phyloP scores from a whole-genome alignment of 768 basidiomycete genomes.

The Wakefieldia striispora region DNA sequence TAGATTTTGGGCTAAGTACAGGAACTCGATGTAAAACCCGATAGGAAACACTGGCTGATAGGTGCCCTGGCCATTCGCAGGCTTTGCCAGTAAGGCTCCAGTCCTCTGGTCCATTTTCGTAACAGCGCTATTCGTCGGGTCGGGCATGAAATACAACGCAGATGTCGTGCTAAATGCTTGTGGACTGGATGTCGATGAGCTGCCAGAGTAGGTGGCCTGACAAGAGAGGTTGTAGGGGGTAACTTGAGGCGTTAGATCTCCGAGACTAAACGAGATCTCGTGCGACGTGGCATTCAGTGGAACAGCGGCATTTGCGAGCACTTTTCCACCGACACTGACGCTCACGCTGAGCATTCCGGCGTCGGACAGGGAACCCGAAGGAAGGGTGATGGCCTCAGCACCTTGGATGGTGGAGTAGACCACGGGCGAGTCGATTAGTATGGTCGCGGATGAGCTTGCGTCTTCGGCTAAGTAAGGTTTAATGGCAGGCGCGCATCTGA shows the following conservation, averaged over 20 bases:
- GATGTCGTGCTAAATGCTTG: constrained; percentile 45
- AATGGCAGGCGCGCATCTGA: constrained; percentile 58
- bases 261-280: constrained; percentile 47
- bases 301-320: constrained; percentile 43
- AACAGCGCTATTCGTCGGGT: constrained; percentile 45
- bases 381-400: constrained; percentile 42
- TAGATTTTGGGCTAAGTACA: constrained; percentile 18
- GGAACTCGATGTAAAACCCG: constrained; percentile 46
- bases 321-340: constrained; percentile 43
- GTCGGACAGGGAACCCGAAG: constrained; percentile 24
- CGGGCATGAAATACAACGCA: constrained; percentile 47
- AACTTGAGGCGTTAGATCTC: constrained; percentile 40
- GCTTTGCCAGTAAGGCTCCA: constrained; percentile 50
- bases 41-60: constrained; percentile 50
- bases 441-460: constrained; percentile 38
- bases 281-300: constrained; percentile 51
- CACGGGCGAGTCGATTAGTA: constrained; percentile 54
- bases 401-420: constrained; percentile 44
- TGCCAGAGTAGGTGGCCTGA: constrained; percentile 19
- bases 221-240: constrained; percentile 32
- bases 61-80: constrained; percentile 44
- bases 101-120: constrained; percentile 62
- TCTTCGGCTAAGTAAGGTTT: constrained; percentile 59
- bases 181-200: constrained; percentile 30
- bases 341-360: constrained; percentile 38